Percentiles rank a stretch among this genome's conserved stretches.
These are phyloP conservation scores for Serendipita vermifera DNA, from an alignment of 768 basidiomycete species.

Conservation along the genomic window DNA sequence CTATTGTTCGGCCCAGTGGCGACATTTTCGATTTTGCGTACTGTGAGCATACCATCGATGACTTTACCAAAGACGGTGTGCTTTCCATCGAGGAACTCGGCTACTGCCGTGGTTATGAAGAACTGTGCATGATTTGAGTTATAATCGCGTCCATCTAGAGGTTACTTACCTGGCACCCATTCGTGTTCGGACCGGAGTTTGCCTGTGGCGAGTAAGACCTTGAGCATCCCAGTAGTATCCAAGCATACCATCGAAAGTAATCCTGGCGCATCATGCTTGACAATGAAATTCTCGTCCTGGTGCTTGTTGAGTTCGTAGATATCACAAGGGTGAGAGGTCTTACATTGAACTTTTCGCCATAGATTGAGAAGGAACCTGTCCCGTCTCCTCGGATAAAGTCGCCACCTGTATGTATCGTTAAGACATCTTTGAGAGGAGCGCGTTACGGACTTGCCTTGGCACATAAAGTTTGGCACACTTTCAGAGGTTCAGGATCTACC, in stretches of 20 bases:
- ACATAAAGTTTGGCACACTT: slow-evolving; percentile 91
- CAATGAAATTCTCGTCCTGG: slow-evolving; percentile 88
- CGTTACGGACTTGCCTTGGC: slow-evolving; percentile 50
- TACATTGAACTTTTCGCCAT: slow-evolving; percentile 86
- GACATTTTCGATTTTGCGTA: slow-evolving; percentile 74
- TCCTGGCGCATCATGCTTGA: slow-evolving; percentile 78
- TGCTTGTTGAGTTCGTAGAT: too few relatives aligned
- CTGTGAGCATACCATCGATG: slow-evolving; percentile 30
- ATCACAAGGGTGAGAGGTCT: slow-evolving; percentile 18
- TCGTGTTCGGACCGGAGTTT: slow-evolving; percentile 88
- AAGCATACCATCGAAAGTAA: slow-evolving; percentile 76
- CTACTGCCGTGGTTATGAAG: slow-evolving; percentile 91
- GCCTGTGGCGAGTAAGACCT: slow-evolving; percentile 38
- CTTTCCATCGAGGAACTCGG: slow-evolving; percentile 91
- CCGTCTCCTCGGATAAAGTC: slow-evolving; percentile 94
- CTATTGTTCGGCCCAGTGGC: slow-evolving; percentile 82
- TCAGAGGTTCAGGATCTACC: background rate
- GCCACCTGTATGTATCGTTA: slow-evolving; percentile 43
- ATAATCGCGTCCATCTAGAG: background rate
- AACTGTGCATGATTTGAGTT: slow-evolving; percentile 38
- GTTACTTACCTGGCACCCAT: slow-evolving; percentile 65
- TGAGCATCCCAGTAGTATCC: background rate
- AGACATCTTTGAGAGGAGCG: background rate
- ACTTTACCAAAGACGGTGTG: slow-evolving; percentile 78
- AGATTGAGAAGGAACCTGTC: slow-evolving; percentile 93